Evolutionary conservation across 2,329 filamentous ascomycete genomes (phyloP), one percentile per base, ranked within the genome.

Genomic region (Colletotrichum agaves): DNA sequence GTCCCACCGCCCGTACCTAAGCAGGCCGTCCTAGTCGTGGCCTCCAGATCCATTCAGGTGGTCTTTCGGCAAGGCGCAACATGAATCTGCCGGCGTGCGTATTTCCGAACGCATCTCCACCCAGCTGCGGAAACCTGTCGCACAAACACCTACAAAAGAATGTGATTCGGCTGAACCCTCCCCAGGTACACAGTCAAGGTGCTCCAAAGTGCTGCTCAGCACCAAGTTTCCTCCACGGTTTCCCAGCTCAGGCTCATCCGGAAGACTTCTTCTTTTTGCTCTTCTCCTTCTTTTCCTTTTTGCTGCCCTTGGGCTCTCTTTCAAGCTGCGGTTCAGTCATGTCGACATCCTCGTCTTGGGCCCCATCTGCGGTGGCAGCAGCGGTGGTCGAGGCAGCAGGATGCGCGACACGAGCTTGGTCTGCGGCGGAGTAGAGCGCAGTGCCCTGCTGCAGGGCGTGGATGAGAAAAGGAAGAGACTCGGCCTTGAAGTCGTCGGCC

Each of bases 401-500:
- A 13, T n/a, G 59, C 23, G 64, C 47, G 17, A 74, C 69, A n/a
- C 70, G 67, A 52, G 64, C 43, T 75, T 80, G 76, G 66, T 81
- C 78, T 59, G 84, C 85, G n/a, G 74, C 72, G 11, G 83, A 82
- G 75, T 92, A 93, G 68, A 90, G 84, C 5, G 79, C 80, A 4
- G 86, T 85, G 0, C 91, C 91, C 74, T 93, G 91, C 79, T 88
- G 87, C 71, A 94, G 77, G 3, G 91, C 90, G 73, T 87, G 82
- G 37, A 94, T 84, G 46, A 94, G 83, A 74, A 93, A 85, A 5
- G 84, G 82, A 33, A 93, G 84, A 3, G 87, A 86, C 58, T 88
- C 88, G 66, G 82, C 81, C 74, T 88, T 89, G 79, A 93, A 94
- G 78, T 94, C 92, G 72, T 88, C 87, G 10, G 91, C 90, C 7